Conservation (phyloP, 129 eudicot genomes). For the Chrysanthemum makinoi region DNA sequence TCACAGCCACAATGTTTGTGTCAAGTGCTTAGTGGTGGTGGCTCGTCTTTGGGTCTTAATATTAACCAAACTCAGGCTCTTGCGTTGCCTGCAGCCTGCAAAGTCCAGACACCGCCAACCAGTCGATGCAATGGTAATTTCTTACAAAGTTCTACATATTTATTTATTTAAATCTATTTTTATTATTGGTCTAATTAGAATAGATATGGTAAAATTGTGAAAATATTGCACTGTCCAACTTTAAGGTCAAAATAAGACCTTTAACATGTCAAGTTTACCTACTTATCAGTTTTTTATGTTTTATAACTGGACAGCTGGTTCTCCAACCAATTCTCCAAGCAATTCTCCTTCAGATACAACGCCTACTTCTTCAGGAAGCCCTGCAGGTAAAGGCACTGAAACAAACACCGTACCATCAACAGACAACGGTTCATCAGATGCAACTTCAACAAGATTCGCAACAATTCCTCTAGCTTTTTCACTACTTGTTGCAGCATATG, state of each 20-base stretch:
- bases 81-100: slow-evolving; percentile 54
- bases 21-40: slow-evolving; percentile 45
- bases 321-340: slow-evolving; percentile 50
- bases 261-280: not conserved
- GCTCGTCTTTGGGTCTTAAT: slow-evolving; percentile 38
- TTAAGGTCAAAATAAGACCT: not conserved
- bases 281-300: slow-evolving; percentile 19
- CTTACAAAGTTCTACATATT: not conserved
- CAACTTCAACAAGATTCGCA: slow-evolving; percentile 45
- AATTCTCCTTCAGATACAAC: slow-evolving; percentile 38
- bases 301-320: slow-evolving; percentile 37
- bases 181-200: not conserved
- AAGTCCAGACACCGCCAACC: slow-evolving; percentile 58
- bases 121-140: slow-evolving; percentile 57
- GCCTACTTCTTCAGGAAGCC: slow-evolving; percentile 29
- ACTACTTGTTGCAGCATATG: slow-evolving; percentile 12
- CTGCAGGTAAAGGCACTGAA: slow-evolving; percentile 37
- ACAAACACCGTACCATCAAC: slow-evolving; percentile 51
- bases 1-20: slow-evolving; percentile 64
- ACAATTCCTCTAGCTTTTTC: slow-evolving; percentile 35
- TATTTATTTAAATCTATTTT: not conserved
- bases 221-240: no score
- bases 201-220: not conserved
- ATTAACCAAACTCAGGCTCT: slow-evolving; percentile 61
- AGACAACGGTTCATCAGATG: slow-evolving; percentile 55